These are phyloP conservation scores for Escallonia rubra DNA, from an alignment of 129 eudicot species.

Conservation along the genomic window DNA sequence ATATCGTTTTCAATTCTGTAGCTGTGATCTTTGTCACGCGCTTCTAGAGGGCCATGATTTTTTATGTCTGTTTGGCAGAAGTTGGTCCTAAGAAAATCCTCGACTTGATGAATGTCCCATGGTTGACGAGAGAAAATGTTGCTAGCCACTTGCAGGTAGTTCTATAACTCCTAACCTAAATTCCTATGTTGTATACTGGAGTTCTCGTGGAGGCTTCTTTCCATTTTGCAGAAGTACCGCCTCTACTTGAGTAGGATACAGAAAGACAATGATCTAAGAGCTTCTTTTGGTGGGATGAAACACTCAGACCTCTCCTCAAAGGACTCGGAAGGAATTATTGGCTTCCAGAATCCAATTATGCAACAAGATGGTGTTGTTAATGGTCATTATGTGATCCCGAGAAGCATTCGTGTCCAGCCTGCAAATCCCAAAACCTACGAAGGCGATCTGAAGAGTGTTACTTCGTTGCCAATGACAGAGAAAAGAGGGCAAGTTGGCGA, in stretches of 20 bases:
- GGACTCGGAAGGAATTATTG: constrained; percentile 31
- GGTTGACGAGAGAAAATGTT: constrained; percentile 97
- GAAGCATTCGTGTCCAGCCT: constrained; percentile 26
- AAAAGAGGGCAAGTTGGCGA: constrained; percentile 39
- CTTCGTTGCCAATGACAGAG: constrained; percentile 32
- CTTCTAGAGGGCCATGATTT: constrained; percentile 8
- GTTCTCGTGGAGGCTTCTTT: constrained; percentile 23
- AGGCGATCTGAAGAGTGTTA: constrained; percentile 23
- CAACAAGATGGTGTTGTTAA: constrained; percentile 33
- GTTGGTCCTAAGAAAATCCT: constrained; percentile 98
- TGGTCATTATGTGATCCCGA: constrained; percentile 23
- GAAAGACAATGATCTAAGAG: constrained; percentile 59
- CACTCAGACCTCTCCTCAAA: constrained; percentile 43
- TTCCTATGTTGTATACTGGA: constrained; percentile 1
- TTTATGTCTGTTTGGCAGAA: constrained; percentile 53
- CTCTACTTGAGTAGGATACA: constrained; percentile 82
- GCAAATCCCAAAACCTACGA: constrained; percentile 28
- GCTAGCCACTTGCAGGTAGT: constrained; percentile 99
- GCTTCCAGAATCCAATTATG: constrained; percentile 27
- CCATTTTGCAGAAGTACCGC: constrained; percentile 85
- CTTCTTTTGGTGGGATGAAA: constrained; percentile 45
- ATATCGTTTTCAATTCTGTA: constrained; percentile 1
- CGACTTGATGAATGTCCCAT: constrained; percentile 90
- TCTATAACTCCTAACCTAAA: constrained; percentile 12
- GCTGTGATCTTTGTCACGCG: constrained; percentile 4